phyloP scores from a whole-genome alignment of 306 rosid species.

The Prunus armeniaca region DNA sequence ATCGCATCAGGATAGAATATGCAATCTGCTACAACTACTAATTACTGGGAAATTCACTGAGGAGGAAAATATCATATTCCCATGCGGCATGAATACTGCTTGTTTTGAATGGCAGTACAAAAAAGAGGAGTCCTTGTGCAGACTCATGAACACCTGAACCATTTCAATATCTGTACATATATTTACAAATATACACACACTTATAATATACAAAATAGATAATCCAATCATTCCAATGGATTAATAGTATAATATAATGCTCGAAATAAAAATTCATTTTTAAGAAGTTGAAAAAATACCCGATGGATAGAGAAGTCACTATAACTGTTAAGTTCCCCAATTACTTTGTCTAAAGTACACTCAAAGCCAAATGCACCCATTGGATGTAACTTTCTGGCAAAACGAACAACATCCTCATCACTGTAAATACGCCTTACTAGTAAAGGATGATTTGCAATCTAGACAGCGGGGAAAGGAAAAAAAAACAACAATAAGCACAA shows the following conservation, averaged over 20 bases:
- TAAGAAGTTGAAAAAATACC: conserved; percentile 42
- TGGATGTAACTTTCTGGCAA: conserved; percentile 75
- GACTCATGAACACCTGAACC: background rate
- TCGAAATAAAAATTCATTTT: background rate
- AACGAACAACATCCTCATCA: conserved; percentile 84
- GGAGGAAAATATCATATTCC: background rate
- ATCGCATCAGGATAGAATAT: background rate
- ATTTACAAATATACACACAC: background rate
- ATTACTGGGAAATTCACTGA: background rate
- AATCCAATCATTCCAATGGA: background rate
- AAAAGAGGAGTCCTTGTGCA: background rate
- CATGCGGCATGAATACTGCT: background rate
- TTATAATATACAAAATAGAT: background rate
- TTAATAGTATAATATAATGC: background rate
- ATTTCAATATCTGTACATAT: background rate
- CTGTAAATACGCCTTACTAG: conserved; percentile 81
- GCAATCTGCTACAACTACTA: background rate
- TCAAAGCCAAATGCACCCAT: conserved; percentile 94
- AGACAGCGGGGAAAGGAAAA: conserved; percentile 23
- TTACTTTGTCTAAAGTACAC: conserved; percentile 84
- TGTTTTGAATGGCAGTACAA: background rate
- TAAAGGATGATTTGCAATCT: conserved; percentile 98
- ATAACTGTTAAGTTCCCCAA: conserved; percentile 73
- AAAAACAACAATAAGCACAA: conserved; percentile 16
- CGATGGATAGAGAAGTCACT: conserved; percentile 88